Base-by-base conservation (phyloP, 2,329 filamentous ascomycete species). In the Calonectria ilicicola region DNA sequence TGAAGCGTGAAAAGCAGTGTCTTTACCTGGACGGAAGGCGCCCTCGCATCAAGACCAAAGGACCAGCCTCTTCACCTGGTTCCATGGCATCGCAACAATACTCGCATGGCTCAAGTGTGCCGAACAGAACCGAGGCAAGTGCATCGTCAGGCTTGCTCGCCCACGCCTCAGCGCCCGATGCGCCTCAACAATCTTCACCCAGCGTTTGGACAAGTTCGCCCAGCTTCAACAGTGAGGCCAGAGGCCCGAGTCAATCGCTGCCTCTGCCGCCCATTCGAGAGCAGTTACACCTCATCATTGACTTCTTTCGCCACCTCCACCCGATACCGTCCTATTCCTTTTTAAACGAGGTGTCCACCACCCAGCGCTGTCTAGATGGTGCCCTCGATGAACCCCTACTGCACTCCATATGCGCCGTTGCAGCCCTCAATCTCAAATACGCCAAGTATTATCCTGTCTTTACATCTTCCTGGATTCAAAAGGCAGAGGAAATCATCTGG, bases 321-420 rank as follows among this genome's bases (percentile, higher is more conserved):
- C 73, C 79, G 2, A 67, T 79, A 15, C 77, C 79, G 6, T 53
- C 63, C 0, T 75, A 74, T 38, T 65, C 70, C 2, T 89, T 89
- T 62, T 80, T 89, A 23, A 86, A 88, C 73, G 86, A 86, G 9
- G 85, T 86, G 4, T 88, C 87, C 0, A 84, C 88, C 21, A 88
- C 88, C 84, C 86, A 88, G 72, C 82, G 86, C 0, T 88, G 87
- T 76, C 85, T 87, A 67, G 84, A 86, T 4, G 86, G 86, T 14
- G 84, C 85, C 58, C 84, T 89, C 72, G 86, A 89, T 75, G 83
- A 85, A 9, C 81, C 86, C 1, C 81, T 89, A 4, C 27, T 71
- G 23, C 14, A 81, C 86, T 5, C 82, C 86, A 17, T 85, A 84
- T 88, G 64, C 85, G 86, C 3, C 81, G 82, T 2, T 83, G 73